phyloP scores from a whole-genome alignment of 345 rosid genomes.

The Murraya paniculata region DNA sequence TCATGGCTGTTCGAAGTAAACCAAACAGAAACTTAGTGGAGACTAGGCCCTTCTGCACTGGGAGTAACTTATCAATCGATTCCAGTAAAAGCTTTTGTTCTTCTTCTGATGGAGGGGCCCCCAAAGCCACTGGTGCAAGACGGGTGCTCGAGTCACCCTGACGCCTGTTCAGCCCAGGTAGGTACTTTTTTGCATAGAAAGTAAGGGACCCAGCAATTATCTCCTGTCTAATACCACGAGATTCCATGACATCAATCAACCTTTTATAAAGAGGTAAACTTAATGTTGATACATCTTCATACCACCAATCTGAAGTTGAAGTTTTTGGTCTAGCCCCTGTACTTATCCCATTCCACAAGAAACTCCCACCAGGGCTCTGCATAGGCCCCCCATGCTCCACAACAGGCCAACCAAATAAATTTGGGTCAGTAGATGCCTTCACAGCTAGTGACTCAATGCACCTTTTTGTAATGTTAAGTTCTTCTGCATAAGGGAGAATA shows the following conservation, averaged over 20 bases:
- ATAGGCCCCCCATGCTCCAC: conserved; percentile 88
- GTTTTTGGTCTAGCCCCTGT: conserved; percentile 83
- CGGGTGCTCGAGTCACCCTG: conserved; percentile 74
- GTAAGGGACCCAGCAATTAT: conserved; percentile 72
- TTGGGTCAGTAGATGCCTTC: conserved; percentile 80
- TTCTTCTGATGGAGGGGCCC: conserved; percentile 68
- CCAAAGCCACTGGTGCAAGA: conserved; percentile 48
- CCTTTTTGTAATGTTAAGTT: conserved; percentile 66
- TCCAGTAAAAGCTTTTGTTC: conserved; percentile 78
- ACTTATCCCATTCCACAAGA: conserved; percentile 97
- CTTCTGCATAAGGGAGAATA: conserved; percentile 63
- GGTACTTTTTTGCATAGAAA: conserved; percentile 68
- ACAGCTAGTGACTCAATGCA: conserved; percentile 76
- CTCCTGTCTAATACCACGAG: conserved; percentile 73
- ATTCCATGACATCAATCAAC: conserved; percentile 69
- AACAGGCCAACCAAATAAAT: conserved; percentile 90
- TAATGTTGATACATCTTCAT: conserved; percentile 76
- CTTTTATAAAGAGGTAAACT: conserved; percentile 75
- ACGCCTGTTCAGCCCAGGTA: conserved; percentile 81
- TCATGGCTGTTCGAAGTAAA: conserved; percentile 77
- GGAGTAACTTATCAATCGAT: conserved; percentile 70
- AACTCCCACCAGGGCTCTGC: conserved; percentile 98
- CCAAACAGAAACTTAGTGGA: conserved; percentile 81
- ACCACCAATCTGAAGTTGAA: conserved; percentile 93
- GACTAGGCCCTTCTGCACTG: conserved; percentile 73